Percentiles rank a stretch among this genome's conserved stretches.
These are phyloP conservation scores for Trichoderma asperellum DNA, from an alignment of 2,329 filamentous ascomycete genomes.

Conservation along the genomic window DNA sequence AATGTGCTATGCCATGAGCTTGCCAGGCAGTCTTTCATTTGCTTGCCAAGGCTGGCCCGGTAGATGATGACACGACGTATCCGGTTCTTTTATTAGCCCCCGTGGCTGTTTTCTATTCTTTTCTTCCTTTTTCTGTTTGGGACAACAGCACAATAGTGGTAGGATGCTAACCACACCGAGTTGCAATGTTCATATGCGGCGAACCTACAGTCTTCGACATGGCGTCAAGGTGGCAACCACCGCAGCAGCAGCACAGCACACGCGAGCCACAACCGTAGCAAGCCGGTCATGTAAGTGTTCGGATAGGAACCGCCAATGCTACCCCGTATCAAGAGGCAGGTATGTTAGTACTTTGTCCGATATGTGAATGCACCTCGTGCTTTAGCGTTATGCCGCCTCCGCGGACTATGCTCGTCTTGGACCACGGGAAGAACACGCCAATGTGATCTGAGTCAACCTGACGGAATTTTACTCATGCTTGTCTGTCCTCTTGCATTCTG, in stretches of 20 bases:
- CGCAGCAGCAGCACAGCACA: not conserved
- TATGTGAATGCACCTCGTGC: not conserved
- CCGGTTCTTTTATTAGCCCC: not conserved
- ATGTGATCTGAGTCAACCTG: conserved; percentile 1
- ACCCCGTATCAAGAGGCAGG: not conserved
- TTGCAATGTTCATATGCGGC: not conserved
- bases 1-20: not conserved
- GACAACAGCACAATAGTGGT: not conserved
- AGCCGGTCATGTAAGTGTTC: not conserved
- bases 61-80: not conserved
- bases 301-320: not conserved
- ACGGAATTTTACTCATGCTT: conserved; percentile 6
- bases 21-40: not conserved
- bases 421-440: not conserved
- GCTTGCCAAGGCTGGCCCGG: conserved; percentile 11
- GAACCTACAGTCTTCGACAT: not conserved
- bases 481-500: not conserved
- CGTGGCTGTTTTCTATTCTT: not conserved
- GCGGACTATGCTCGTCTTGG: not conserved
- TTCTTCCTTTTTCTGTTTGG: not conserved
- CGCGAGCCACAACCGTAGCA: not conserved
- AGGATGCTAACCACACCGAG: not conserved
- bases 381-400: conserved; percentile 4
- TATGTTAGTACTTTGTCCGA: not conserved
- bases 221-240: not conserved